A percentile compares a stretch with the other conserved stretches of the same genome.
Evolutionary conservation across 371 early-diverging fungal species (phyloP).

Genomic region (Mucor piriformis): DNA sequence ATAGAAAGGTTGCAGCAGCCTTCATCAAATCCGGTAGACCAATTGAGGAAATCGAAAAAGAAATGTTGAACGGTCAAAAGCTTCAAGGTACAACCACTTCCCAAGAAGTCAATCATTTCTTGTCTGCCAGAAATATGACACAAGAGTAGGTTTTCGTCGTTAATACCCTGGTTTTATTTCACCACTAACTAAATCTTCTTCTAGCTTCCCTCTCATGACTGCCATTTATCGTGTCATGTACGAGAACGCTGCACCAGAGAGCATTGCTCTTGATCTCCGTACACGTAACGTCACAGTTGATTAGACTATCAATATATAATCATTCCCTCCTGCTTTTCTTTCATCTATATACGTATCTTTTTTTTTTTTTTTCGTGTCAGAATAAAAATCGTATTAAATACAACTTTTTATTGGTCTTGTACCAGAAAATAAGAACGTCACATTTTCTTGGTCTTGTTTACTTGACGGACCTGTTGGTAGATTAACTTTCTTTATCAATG

Average conservation of each 20-base stretch:
- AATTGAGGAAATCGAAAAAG: constrained; percentile 87
- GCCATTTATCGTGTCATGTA: constrained; percentile 88
- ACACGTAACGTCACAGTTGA: constrained; percentile 9
- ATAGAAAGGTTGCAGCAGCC: constrained; percentile 91
- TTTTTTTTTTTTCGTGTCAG: not conserved
- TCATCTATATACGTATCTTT: no score
- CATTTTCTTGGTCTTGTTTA: no score
- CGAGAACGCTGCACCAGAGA: constrained; percentile 52
- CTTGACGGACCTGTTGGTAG: no score
- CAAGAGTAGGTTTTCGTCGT: constrained; percentile 27
- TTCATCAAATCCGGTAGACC: constrained; percentile 84
- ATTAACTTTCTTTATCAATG: no score
- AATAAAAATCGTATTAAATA: not conserved
- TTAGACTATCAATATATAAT: not conserved
- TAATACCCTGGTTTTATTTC: not conserved
- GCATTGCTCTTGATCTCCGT: constrained; percentile 32
- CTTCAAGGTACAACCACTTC: constrained; percentile 97
- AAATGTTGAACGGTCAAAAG: constrained; percentile 96
- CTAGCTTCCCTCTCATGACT: constrained; percentile 81
- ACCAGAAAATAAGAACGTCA: no score
- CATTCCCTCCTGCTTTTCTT: not conserved
- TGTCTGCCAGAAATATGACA: constrained; percentile 62
- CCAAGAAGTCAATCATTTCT: constrained; percentile 82
- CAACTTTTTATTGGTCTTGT: no score
- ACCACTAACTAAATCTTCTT: not conserved